Evolutionary conservation across 495 filamentous ascomycete species (phyloP), one percentile per base, ranked within the genome.

Genomic region (Annulohypoxylon stygium): DNA sequence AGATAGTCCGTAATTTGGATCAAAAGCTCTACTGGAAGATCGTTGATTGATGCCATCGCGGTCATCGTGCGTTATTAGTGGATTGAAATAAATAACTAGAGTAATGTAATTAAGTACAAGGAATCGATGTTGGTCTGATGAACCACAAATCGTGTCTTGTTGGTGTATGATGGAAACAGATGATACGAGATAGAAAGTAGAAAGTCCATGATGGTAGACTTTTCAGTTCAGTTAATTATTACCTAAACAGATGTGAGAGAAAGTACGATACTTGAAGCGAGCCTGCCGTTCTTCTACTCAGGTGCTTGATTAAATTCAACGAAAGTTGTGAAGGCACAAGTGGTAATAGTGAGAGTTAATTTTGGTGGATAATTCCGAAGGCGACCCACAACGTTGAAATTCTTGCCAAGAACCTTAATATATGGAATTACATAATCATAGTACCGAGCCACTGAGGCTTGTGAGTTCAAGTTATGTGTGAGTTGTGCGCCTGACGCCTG

Each of bases 381-480:
- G 20, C 20, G 20, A 23, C 20, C 20, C 20, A 23, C 20, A 23
- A 23, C 20, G 1, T 23, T 23, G 1, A 23, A 23, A 23, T 23
- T 0, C 20, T 23, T 23, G 20, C 20, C 20, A 23, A 30, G 30
- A 30, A 30, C 5, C 30, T 30, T 30, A 30, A 30, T 4, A 3
- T 6, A 4, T 26, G 23, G 10, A 18, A 33, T 54, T 30, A 54
- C 25, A 33, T 54, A 54, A 54, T 54, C 50, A 33, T 4, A 30
- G 2, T 4, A 54, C 5, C 5, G 0, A 69, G 66, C 66, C 66
- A 69, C 66, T 61, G 58, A 69, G 59, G 55, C 59, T 63, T 37
- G 8, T 16, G 34, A 16, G 25, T 36, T 45, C 30, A 30, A 30
- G 30, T 30, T 3, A 6, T 30, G 30, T 43, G 10, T 12, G 30